Conservation (phyloP, 176 grass and related monocot species). For the Cymbopogon citratus region DNA sequence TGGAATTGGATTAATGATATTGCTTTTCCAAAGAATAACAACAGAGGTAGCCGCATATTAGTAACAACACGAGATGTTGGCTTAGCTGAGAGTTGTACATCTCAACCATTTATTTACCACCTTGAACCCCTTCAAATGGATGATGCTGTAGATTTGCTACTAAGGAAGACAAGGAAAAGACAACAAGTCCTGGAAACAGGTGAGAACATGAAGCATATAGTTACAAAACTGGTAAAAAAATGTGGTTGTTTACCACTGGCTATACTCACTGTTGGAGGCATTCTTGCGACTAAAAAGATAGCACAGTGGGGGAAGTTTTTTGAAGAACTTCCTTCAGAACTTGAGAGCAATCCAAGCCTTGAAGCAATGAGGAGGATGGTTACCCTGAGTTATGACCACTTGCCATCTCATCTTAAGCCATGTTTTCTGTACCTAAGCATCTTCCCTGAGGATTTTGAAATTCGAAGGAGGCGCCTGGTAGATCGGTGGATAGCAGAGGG, state of each 20-base stretch:
- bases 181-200: neutral
- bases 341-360: slow-evolving; percentile 14
- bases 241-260: slow-evolving; percentile 19
- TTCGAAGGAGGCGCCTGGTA: neutral
- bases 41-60: neutral
- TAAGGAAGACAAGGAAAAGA: neutral
- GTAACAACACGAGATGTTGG: slow-evolving; percentile 18
- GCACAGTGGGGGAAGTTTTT: neutral
- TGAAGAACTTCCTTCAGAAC: neutral
- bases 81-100: slow-evolving; percentile 11
- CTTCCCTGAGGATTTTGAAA: slow-evolving; percentile 26
- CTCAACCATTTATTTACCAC: neutral
- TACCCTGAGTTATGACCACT: slow-evolving; percentile 7
- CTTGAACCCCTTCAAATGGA: neutral
- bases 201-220: neutral
- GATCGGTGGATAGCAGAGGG: slow-evolving; percentile 29
- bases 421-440: slow-evolving; percentile 29
- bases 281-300: neutral
- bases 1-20: slow-evolving; percentile 13
- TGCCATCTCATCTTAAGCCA: slow-evolving; percentile 30
- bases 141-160: slow-evolving; percentile 15
- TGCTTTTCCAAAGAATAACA: slow-evolving; percentile 22
- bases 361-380: slow-evolving; percentile 6
- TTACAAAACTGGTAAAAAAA: slow-evolving; percentile 2
- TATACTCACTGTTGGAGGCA: slow-evolving; percentile 18